Percentiles rank a stretch among this genome's conserved stretches.
These are phyloP conservation scores for Silene conica DNA, from an alignment of 148 eudicot genomes.

Conservation along the genomic window DNA sequence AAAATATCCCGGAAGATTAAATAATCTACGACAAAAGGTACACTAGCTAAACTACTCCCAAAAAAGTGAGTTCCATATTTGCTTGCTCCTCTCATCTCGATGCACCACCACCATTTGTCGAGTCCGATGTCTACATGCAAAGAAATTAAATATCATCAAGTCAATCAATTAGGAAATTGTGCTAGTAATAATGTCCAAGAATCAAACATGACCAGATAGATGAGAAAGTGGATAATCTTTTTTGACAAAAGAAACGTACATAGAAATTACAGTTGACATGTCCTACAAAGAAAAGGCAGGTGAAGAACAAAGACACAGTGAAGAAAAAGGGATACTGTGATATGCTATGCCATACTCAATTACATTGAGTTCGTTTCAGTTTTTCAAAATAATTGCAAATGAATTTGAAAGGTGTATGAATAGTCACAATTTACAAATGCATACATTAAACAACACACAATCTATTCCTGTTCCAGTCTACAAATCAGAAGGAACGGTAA, in stretches of 20 bases:
- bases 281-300: no score
- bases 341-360: background rate
- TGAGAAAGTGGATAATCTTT: background rate
- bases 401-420: background rate
- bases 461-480: background rate
- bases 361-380: background rate
- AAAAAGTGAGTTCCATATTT: no score
- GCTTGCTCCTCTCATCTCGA: no score
- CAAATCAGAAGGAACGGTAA: background rate
- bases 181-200: background rate
- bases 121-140: no score
- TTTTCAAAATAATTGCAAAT: background rate
- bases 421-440: background rate
- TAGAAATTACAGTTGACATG: no score
- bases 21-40: no score
- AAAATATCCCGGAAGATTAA: no score
- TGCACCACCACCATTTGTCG: no score
- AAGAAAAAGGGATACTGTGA: background rate
- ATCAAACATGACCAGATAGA: background rate
- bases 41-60: no score
- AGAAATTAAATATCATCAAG: no score
- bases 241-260: background rate
- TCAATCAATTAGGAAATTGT: no score
- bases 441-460: background rate
- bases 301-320: background rate